Evolutionary conservation across 495 filamentous ascomycete species (phyloP).

Genomic region (Elaphomyces granulatus): DNA sequence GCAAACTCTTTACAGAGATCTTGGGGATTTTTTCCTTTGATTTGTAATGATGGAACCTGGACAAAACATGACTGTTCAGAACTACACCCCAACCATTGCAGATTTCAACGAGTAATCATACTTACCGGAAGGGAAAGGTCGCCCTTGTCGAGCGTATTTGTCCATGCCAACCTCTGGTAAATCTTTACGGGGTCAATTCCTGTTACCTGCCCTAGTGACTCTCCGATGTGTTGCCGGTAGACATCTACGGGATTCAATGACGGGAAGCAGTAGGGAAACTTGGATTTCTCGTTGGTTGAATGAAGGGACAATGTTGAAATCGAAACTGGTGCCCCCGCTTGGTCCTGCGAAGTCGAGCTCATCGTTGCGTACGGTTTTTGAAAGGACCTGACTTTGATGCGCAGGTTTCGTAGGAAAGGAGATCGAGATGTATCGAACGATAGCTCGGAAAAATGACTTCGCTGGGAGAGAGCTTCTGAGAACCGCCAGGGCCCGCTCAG

Average conservation of each 20-base stretch:
- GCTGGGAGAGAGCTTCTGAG: conserved; percentile 17
- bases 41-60: conserved; percentile 54
- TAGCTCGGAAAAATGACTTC: not conserved
- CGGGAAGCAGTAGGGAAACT: conserved; percentile 39
- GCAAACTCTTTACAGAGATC: conserved; percentile 58
- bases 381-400: not conserved
- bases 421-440: not conserved
- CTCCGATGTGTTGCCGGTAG: conserved; percentile 70
- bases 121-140: conserved; percentile 62
- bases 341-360: conserved; percentile 21
- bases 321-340: conserved; percentile 13
- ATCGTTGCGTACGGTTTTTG: conserved; percentile 13
- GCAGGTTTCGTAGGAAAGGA: not conserved
- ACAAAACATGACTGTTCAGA: too few relatives aligned
- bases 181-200: conserved; percentile 63
- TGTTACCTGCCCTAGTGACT: conserved; percentile 54
- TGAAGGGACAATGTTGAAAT: conserved; percentile 29
- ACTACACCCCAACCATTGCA: too few relatives aligned
- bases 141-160: conserved; percentile 72
- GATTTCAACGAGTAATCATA: conserved; percentile 2
- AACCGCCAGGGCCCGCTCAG: conserved; percentile 32
- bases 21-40: conserved; percentile 69
- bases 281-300: conserved; percentile 24
- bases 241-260: conserved; percentile 74
- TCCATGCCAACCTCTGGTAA: conserved; percentile 68